Evolutionary conservation across 108 stramenopile genomes (phyloP).

Genomic region (Stephanodiscus minutulus): DNA sequence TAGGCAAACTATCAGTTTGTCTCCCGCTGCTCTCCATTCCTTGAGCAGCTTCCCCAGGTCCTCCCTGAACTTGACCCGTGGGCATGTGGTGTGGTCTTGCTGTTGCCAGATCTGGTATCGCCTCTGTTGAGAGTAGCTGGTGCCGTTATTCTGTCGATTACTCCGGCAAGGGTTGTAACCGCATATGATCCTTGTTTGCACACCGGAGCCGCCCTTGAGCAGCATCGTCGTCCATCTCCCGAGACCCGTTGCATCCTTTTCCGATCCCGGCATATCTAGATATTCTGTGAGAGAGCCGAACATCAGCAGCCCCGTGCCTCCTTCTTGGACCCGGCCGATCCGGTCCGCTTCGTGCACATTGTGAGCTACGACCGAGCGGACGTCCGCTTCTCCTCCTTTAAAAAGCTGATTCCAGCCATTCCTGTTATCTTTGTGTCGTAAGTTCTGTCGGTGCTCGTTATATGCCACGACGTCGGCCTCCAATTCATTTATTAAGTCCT

Average conservation of each 20-base stretch:
- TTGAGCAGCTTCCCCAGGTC: constrained; percentile 5
- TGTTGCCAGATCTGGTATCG: neutral
- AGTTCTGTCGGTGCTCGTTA: constrained; percentile 1
- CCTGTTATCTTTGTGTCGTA: neutral
- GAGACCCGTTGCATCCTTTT: neutral
- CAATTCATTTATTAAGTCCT: neutral
- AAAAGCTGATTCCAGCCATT: constrained; percentile 20
- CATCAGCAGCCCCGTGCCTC: neutral
- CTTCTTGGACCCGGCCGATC: neutral
- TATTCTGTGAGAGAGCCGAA: neutral
- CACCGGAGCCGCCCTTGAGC: neutral
- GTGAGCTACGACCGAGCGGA: neutral
- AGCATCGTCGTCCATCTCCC: neutral
- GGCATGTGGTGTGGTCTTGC: neutral
- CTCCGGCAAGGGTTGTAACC: constrained; percentile 11
- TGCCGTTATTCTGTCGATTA: neutral
- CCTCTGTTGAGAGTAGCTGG: constrained; percentile 18
- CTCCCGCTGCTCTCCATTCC: constrained; percentile 7
- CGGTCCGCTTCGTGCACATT: neutral
- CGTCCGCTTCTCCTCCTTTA: constrained; percentile 6
- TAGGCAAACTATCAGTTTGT: constrained; percentile 6
- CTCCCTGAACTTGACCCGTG: constrained; percentile 8
- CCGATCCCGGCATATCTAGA: neutral
- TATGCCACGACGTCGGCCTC: neutral
- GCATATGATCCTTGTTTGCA: constrained; percentile 1